phyloP scores from a whole-genome alignment of 2,329 filamentous ascomycete genomes.

The Xylariomycetidae sp. region DNA sequence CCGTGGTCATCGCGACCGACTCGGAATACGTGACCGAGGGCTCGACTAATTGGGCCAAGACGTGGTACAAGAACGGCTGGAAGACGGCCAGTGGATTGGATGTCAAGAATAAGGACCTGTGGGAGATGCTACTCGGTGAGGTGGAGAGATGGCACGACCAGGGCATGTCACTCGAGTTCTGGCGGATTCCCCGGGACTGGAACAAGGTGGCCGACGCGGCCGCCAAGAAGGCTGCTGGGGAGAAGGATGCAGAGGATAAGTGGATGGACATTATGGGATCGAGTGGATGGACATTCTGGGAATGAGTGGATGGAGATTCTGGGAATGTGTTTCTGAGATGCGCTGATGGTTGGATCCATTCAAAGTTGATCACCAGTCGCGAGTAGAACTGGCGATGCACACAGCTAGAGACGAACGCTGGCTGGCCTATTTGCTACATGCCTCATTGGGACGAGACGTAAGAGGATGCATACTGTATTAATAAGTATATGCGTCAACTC shows the following conservation, averaged over 20 bases:
- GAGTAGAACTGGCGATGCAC: too few relatives aligned
- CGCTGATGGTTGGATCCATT: too few relatives aligned
- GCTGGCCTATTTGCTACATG: too few relatives aligned
- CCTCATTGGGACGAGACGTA: too few relatives aligned
- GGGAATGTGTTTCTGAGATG: too few relatives aligned
- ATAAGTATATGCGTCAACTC: too few relatives aligned
- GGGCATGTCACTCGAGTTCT: slow-evolving; percentile 38
- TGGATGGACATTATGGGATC: slow-evolving; percentile 3
- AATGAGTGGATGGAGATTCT: too few relatives aligned
- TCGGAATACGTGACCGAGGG: slow-evolving; percentile 46
- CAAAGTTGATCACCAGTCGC: too few relatives aligned
- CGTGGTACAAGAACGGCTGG: slow-evolving; percentile 44
- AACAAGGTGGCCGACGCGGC: slow-evolving; percentile 38
- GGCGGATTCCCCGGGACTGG: slow-evolving; percentile 39
- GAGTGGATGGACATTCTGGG: too few relatives aligned
- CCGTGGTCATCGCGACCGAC: slow-evolving; percentile 49
- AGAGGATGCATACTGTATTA: too few relatives aligned
- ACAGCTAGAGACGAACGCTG: too few relatives aligned
- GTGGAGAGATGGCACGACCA: slow-evolving; percentile 24
- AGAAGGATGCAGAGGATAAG: neutral
- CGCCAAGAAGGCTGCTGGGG: slow-evolving; percentile 16
- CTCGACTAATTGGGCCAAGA: slow-evolving; percentile 35
- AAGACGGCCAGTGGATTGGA: slow-evolving; percentile 22
- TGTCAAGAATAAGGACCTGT: slow-evolving; percentile 49
- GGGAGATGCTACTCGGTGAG: slow-evolving; percentile 42